Conservation (phyloP, 345 rosid species). For the Psidium friedrichsthalianum region DNA sequence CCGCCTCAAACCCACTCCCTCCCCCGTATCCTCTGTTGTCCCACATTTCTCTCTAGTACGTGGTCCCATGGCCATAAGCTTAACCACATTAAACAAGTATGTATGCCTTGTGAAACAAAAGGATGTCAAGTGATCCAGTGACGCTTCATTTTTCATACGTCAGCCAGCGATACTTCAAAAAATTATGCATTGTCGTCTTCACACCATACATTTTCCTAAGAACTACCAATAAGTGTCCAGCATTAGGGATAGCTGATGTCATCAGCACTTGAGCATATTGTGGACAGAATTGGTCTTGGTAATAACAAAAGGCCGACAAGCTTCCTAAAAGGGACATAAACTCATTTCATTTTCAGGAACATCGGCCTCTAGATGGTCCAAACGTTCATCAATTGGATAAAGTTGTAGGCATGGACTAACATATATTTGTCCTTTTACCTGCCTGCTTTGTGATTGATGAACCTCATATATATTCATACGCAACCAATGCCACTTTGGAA, state of each 20-base stretch:
- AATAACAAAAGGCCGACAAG: not conserved
- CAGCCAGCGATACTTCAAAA: not conserved
- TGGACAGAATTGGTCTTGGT: not conserved
- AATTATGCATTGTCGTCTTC: fast-evolving
- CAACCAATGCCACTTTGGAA: not conserved
- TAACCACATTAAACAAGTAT: not conserved
- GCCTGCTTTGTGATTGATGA: not conserved
- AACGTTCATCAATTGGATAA: not conserved
- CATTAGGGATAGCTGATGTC: not conserved
- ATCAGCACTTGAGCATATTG: not conserved
- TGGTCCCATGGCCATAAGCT: not conserved
- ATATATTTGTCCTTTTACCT: not conserved
- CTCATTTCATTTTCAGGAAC: not conserved
- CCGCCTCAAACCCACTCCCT: not conserved
- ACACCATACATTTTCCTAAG: not conserved
- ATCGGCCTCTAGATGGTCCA: not conserved
- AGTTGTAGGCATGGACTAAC: not conserved
- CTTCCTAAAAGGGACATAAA: not conserved
- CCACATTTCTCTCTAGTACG: not conserved
- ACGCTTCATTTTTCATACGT: not conserved
- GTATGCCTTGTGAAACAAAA: not conserved
- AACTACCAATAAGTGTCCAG: not conserved
- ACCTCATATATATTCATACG: not conserved
- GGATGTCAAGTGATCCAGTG: not conserved
- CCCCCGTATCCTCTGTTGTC: not conserved